phyloP scores from a whole-genome alignment of 2,329 filamentous ascomycete genomes.

The Xylaria multiplex region DNA sequence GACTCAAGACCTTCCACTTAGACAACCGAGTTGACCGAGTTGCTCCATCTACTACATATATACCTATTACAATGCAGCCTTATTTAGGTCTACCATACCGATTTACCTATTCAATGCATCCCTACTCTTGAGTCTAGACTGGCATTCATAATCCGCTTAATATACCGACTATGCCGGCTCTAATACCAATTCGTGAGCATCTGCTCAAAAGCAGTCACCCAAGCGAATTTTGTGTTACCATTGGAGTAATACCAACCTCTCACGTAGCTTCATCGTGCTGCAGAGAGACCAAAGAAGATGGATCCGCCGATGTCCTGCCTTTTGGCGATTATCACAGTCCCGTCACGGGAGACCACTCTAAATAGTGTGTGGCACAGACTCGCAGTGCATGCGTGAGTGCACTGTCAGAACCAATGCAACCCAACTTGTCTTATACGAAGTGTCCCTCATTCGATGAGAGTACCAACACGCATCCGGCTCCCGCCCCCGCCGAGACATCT shows the following conservation, averaged over 20 bases:
- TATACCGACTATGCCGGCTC: not conserved
- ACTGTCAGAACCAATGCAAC: slow-evolving; percentile 26
- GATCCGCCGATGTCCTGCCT: slow-evolving; percentile 32
- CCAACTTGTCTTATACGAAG: slow-evolving; percentile 21
- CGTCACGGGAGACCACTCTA: not conserved
- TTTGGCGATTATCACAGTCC: slow-evolving; percentile 21
- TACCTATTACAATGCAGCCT: too few species aligned
- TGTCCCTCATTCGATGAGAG: slow-evolving; percentile 23
- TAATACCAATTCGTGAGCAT: not conserved
- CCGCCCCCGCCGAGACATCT: slow-evolving; percentile 7
- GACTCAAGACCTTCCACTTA: too few species aligned
- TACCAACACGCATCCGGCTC: slow-evolving; percentile 7
- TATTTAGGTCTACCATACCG: too few species aligned
- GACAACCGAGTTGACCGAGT: too few species aligned
- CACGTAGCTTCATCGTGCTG: slow-evolving; percentile 4
- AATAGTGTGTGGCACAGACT: slow-evolving; percentile 25
- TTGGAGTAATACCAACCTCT: slow-evolving; percentile 1
- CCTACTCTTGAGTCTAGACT: not conserved
- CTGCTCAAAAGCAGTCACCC: slow-evolving; percentile 6
- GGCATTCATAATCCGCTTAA: not conserved
- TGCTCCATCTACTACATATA: too few species aligned
- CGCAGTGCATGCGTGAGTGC: slow-evolving; percentile 19
- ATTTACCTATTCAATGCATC: not conserved
- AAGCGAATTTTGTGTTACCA: slow-evolving; percentile 5
- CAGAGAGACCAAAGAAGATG: slow-evolving; percentile 21